Percentiles rank a stretch among this genome's conserved stretches.
Evolutionary conservation across 768 basidiomycete species (phyloP).

Genomic region (Lentinula sp.): DNA sequence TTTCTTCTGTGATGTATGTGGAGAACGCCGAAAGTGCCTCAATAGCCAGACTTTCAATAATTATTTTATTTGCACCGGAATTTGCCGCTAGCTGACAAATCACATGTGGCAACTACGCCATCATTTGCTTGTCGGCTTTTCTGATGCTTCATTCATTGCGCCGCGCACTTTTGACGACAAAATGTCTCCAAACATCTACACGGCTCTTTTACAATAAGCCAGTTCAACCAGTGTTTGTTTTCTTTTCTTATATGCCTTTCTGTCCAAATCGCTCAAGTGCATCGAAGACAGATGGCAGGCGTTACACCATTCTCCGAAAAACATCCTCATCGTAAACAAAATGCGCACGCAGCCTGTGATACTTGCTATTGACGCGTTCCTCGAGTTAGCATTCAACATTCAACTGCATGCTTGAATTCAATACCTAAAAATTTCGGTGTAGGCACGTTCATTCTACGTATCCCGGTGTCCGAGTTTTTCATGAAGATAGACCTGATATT

Average conservation of each 20-base stretch:
- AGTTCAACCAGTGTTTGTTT: not conserved
- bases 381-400: conserved; percentile 41
- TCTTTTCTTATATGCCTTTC: not conserved
- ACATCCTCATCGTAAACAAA: conserved; percentile 77
- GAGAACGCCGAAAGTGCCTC: not conserved
- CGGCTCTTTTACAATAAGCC: not conserved
- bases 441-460: conserved; percentile 57
- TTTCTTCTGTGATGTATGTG: not conserved
- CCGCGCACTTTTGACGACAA: not conserved
- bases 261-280: not conserved
- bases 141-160: not conserved
- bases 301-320: conserved; percentile 17
- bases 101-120: not conserved
- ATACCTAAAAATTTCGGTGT: conserved; percentile 3
- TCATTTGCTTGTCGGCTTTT: conserved; percentile 14
- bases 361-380: conserved; percentile 67
- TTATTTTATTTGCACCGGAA: not conserved
- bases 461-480: conserved; percentile 57
- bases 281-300: conserved; percentile 1
- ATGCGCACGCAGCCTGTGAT: conserved; percentile 73
- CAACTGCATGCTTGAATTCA: not conserved
- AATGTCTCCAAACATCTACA: not conserved
- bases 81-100: not conserved
- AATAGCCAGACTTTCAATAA: not conserved
- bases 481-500: conserved; percentile 62